Conservation (phyloP, 1,284 basidiomycete genomes). For the Sporisorium graminicola region DNA sequence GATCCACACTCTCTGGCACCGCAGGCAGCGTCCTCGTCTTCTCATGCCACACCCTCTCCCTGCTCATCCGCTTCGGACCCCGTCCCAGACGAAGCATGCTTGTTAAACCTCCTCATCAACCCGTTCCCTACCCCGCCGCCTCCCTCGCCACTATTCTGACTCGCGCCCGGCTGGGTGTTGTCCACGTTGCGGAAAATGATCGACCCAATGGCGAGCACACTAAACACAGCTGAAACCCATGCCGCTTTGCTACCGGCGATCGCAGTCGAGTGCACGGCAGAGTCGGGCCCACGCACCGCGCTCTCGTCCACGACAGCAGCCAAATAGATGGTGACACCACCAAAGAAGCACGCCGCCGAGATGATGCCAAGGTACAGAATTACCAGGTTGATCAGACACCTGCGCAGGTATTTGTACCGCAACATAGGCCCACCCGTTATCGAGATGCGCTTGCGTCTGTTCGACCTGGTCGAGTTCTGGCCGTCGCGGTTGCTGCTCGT, state of each 20-base stretch:
- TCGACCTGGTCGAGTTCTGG: neutral
- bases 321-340: constrained; percentile 37
- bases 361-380: constrained; percentile 58
- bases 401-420: constrained; percentile 52
- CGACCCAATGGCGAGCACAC: constrained; percentile 44
- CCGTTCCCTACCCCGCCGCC: too few relatives aligned
- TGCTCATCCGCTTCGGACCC: constrained; percentile 9
- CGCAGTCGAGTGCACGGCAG: constrained; percentile 4
- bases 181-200: constrained; percentile 56
- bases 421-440: constrained; percentile 30
- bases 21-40: constrained; percentile 54
- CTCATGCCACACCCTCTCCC: constrained; percentile 5
- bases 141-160: constrained; percentile 23
- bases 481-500: constrained; percentile 16
- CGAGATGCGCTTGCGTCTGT: constrained; percentile 23
- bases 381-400: constrained; percentile 56
- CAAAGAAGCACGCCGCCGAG: constrained; percentile 48
- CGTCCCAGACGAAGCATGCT: constrained; percentile 19
- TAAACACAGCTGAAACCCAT: constrained; percentile 51
- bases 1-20: constrained; percentile 58
- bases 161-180: constrained; percentile 26
- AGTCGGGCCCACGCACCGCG: constrained; percentile 25
- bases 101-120: too few relatives aligned
- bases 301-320: constrained; percentile 45
- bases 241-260: constrained; percentile 20